Percentiles rank a stretch among this genome's conserved stretches.
phyloP scores from a whole-genome alignment of 1,139 yeast genomes.

The Yamadazyma dushanensis region DNA sequence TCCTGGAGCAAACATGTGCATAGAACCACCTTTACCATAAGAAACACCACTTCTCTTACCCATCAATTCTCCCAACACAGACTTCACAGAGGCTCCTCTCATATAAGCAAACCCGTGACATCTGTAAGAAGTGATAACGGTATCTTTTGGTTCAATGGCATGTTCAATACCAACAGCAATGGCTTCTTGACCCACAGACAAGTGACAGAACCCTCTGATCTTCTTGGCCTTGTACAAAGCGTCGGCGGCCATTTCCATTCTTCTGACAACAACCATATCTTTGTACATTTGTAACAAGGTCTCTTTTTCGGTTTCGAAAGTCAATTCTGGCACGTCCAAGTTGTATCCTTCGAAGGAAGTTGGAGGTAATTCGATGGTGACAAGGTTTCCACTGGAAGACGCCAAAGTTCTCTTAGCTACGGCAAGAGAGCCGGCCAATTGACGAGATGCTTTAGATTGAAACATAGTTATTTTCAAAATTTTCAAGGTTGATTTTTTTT shows the following conservation, averaged over 20 bases:
- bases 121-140: constrained; percentile 94
- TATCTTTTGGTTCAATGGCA: constrained; percentile 81
- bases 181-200: constrained; percentile 99
- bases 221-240: constrained; percentile 97
- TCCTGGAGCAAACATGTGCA: constrained; percentile 96
- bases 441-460: constrained; percentile 10
- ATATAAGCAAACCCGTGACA: constrained; percentile 97
- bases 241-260: constrained; percentile 99
- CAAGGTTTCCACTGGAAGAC: constrained; percentile 34
- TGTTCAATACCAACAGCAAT: constrained; percentile 97
- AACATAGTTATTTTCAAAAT: constrained; percentile 6
- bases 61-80: constrained; percentile 92
- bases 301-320: constrained; percentile 76
- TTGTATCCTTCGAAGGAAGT: constrained; percentile 80
- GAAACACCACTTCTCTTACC: constrained; percentile 96
- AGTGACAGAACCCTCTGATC: constrained; percentile 97
- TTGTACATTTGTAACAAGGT: constrained; percentile 89
- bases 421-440: constrained; percentile 11
- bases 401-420: constrained; percentile 32
- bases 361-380: constrained; percentile 66
- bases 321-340: constrained; percentile 69
- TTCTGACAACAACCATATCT: constrained; percentile 90
- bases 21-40: constrained; percentile 98
- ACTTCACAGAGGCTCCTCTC: constrained; percentile 92
- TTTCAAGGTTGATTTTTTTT: background rate